These are phyloP conservation scores for Rickenella mellea DNA, from an alignment of 768 basidiomycete genomes.

Conservation along the genomic window DNA sequence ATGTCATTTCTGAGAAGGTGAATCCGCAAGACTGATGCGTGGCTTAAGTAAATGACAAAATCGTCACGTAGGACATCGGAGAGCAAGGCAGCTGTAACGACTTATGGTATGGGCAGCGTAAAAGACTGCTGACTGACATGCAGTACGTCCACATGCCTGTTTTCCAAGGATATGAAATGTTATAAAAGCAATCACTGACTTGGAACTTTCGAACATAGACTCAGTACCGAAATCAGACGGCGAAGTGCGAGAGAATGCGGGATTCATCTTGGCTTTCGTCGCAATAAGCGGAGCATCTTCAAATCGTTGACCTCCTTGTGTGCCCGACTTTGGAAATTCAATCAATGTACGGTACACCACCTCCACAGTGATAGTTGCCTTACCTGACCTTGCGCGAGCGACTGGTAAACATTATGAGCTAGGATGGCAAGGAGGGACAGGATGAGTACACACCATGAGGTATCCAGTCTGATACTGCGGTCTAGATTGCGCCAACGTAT, in stretches of 20 bases:
- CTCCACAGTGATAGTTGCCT: slow-evolving; percentile 4
- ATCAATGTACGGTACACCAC: neutral
- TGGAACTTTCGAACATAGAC: slow-evolving; percentile 74
- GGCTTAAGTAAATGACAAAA: slow-evolving; percentile 1
- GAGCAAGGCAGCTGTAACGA: too few species aligned
- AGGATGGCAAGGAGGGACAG: neutral
- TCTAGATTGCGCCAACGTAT: slow-evolving; percentile 61
- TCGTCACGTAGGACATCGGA: too few species aligned
- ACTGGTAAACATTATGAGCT: slow-evolving; percentile 27
- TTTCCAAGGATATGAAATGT: too few species aligned
- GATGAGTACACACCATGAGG: slow-evolving; percentile 49
- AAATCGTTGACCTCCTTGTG: slow-evolving; percentile 49
- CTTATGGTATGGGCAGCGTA: too few species aligned
- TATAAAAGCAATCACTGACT: too few species aligned
- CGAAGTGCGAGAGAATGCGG: slow-evolving; percentile 51
- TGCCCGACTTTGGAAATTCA: slow-evolving; percentile 19
- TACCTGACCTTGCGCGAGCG: slow-evolving; percentile 55
- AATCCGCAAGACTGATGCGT: slow-evolving; percentile 2
- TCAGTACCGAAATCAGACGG: slow-evolving; percentile 73
- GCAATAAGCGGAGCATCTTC: slow-evolving; percentile 70
- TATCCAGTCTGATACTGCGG: slow-evolving; percentile 78
- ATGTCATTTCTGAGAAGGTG: slow-evolving; percentile 7
- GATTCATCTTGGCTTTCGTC: slow-evolving; percentile 76
- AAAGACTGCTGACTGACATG: too few species aligned
- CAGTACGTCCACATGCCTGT: too few species aligned